Conservation (phyloP, 202 grass and related monocot species). For the Eragrostis tef region DNA sequence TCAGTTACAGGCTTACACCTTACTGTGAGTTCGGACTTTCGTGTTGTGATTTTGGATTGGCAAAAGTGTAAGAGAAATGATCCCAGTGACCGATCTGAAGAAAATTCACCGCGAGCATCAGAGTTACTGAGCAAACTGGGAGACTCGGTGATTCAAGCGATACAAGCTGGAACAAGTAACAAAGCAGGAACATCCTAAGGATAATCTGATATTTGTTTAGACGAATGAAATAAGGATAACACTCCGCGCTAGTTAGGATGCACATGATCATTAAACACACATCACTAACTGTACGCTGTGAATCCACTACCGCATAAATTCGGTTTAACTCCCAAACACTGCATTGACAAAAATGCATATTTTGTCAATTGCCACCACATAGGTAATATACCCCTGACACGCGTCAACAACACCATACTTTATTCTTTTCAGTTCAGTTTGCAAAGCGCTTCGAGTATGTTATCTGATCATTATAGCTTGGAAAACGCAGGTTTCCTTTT, state of each 20-base stretch:
- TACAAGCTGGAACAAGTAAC: neutral
- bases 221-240: neutral
- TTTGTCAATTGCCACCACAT: conserved; percentile 1
- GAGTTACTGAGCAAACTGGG: neutral
- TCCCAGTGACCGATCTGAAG: neutral
- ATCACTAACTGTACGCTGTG: too few relatives aligned
- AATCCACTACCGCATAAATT: neutral
- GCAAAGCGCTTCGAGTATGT: neutral
- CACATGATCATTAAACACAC: neutral
- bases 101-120: neutral
- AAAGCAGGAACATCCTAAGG: neutral
- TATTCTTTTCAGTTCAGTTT: conserved; percentile 5
- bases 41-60: neutral
- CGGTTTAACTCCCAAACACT: neutral
- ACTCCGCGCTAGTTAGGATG: neutral
- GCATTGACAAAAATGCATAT: conserved; percentile 10
- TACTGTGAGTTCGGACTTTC: neutral
- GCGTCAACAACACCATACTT: too few relatives aligned
- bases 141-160: neutral
- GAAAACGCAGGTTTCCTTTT: conserved; percentile 88
- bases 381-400: neutral
- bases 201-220: neutral
- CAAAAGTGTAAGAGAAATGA: neutral
- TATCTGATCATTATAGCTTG: conserved; percentile 60
- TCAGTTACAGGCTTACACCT: too few relatives aligned